Evolutionary conservation across 257 asterid genomes (phyloP), one percentile per base, ranked within the genome.

Genomic region (Verbascum thapsus): DNA sequence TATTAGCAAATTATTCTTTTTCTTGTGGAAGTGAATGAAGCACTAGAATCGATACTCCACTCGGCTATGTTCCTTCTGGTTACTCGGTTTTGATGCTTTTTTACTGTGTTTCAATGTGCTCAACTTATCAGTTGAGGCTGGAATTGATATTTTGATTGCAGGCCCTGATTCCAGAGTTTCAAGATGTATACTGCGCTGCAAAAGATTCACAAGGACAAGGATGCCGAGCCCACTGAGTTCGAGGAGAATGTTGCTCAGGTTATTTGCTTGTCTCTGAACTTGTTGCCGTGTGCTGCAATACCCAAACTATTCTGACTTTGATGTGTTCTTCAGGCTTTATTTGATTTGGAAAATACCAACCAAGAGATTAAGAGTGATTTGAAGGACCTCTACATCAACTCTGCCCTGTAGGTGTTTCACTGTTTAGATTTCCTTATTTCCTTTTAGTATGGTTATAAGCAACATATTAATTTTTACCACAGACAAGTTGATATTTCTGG

Each of bases 241-340:
- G 97, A 87, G 74, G 86, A 78, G 80, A 69, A 79, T 41, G 97
- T 90, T 42, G 92, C 95, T 32, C 97, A 87, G 97, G 97, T 90
- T 12, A 22, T 10, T 18, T 5, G 19, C 38, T n/a, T 47, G 17
- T 39, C 9, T 26, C 6, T 47, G 10, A 10, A 6, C 11, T 4
- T 10, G 40, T 16, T 61, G 16, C 0, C 26, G 32, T 6, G 8
- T 7, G 42, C 9, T 4, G 16, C 41, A 43, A 19, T 30, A 17
- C 4, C 41, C 0, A 1, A 39, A 55, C 17, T 26, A 26, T 34
- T 41, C 10, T 1, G 4, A 6, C 0, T 0, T 6, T 40, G 17
- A 49, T 44, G 2, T 15, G 12, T 0, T 64, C 8, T 32, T 0
- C 73, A 90, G 96, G 95, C 95, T 51, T 72, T 90, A 53, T 90